Conservation (phyloP, 1,284 basidiomycete genomes). For the Cutaneotrichosporon sp. region DNA sequence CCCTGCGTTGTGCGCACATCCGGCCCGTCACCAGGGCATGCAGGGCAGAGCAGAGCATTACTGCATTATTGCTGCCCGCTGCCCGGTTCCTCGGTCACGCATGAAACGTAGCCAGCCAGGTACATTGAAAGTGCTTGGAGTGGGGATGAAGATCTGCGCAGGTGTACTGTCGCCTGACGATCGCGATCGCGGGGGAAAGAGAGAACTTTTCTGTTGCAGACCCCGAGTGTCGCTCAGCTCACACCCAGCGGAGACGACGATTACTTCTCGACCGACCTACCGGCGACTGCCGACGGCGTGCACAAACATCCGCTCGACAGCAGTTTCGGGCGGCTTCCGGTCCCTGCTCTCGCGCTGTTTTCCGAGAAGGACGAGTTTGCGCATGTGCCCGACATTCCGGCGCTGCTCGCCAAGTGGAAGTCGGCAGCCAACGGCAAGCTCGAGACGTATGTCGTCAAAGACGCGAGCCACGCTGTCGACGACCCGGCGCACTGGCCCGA, state of each 20-base stretch:
- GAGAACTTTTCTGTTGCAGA: not conserved
- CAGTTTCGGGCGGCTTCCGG: conserved; percentile 39
- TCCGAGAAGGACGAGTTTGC: conserved; percentile 40
- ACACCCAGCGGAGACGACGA: conserved; percentile 46
- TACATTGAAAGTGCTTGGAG: no score
- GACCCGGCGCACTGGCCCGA: conserved; percentile 25
- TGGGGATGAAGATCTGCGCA: no score
- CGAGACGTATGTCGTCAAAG: conserved; percentile 24
- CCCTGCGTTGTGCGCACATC: no score
- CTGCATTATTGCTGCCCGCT: no score
- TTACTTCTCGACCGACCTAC: conserved; percentile 46
- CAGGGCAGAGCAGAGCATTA: no score
- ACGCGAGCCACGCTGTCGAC: conserved; percentile 42
- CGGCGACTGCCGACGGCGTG: conserved; percentile 16
- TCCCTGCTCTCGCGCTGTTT: conserved; percentile 39
- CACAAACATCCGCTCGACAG: conserved; percentile 37
- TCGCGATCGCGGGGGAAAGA: no score
- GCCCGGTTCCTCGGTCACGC: no score
- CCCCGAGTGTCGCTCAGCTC: no score
- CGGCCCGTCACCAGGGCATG: no score
- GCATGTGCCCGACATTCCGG: conserved; percentile 12
- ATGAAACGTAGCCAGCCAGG: no score
- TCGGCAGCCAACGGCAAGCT: conserved; percentile 25
- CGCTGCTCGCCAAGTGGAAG: conserved; percentile 29
- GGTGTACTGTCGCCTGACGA: no score